These are phyloP conservation scores for Oryza glumipatula DNA, from an alignment of 176 grass and related monocot species.

Conservation along the genomic window DNA sequence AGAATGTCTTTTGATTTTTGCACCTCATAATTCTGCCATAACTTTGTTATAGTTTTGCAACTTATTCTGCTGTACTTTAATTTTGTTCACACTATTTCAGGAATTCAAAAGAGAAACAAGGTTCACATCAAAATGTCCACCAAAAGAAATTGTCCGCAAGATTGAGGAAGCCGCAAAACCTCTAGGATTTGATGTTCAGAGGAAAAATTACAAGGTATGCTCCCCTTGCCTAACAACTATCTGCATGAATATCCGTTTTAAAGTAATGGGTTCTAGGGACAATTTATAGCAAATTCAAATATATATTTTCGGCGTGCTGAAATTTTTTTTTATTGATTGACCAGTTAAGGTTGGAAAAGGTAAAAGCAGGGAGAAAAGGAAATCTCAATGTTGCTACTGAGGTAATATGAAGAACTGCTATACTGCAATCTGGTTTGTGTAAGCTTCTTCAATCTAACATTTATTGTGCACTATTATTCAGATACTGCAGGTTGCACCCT, in stretches of 20 bases:
- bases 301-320: constrained; percentile 5
- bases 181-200: constrained; percentile 95
- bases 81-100: constrained; percentile 37
- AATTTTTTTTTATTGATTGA: constrained; percentile 35
- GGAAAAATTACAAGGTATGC: constrained; percentile 94
- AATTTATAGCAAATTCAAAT: neutral
- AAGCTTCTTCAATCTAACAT: constrained; percentile 8
- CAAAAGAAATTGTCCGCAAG: constrained; percentile 91
- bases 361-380: constrained; percentile 93
- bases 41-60: neutral
- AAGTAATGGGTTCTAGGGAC: neutral
- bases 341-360: constrained; percentile 81
- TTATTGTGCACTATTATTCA: constrained; percentile 44
- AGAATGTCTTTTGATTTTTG: neutral
- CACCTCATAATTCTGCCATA: neutral
- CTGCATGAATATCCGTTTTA: neutral
- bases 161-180: constrained; percentile 99
- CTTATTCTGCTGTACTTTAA: neutral
- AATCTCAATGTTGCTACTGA: constrained; percentile 94
- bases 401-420: constrained; percentile 46
- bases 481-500: constrained; percentile 93
- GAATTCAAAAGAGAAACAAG: constrained; percentile 95
- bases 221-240: neutral
- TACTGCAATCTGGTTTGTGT: constrained; percentile 11
- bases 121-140: constrained; percentile 88